A percentile compares a stretch with the other conserved stretches of the same genome.
These are phyloP conservation scores for Viridothelium virens DNA, from an alignment of 495 filamentous ascomycete genomes.

Conservation along the genomic window DNA sequence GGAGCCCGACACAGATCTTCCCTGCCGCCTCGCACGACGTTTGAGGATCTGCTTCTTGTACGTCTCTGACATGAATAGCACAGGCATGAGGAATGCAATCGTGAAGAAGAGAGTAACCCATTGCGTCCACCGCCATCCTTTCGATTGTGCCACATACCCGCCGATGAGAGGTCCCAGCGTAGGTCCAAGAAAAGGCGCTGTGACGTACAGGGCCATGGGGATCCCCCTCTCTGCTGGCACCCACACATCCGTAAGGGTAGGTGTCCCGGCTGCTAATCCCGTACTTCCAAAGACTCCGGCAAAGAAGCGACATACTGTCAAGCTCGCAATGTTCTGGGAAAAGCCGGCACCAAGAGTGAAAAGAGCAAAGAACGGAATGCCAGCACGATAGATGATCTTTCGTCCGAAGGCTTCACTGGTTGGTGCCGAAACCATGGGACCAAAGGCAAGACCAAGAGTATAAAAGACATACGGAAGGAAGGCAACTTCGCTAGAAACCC, in stretches of 20 bases:
- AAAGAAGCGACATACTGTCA: constrained; percentile 20
- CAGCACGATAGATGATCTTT: constrained; percentile 16
- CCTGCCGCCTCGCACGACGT: constrained; percentile 29
- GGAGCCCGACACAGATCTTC: constrained; percentile 2
- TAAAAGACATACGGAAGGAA: constrained; percentile 20
- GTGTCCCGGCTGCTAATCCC: constrained; percentile 13
- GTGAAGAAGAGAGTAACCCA: constrained; percentile 15
- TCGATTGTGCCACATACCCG: constrained; percentile 16
- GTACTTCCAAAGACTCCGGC: constrained; percentile 20
- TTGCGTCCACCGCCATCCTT: constrained; percentile 21
- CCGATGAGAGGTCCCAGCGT: constrained; percentile 13
- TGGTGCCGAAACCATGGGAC: constrained; percentile 16
- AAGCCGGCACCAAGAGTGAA: constrained; percentile 24
- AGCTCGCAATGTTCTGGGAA: constrained; percentile 17
- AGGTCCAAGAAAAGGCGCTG: constrained; percentile 14
- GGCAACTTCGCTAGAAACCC: constrained; percentile 14
- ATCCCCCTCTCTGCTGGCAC: constrained; percentile 4
- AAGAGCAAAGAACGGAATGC: constrained; percentile 14
- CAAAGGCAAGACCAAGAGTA: constrained; percentile 18
- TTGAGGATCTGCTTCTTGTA: constrained; percentile 36
- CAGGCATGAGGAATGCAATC: constrained; percentile 28
- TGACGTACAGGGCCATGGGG: constrained; percentile 15
- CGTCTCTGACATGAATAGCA: constrained; percentile 36
- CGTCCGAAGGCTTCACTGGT: constrained; percentile 18
- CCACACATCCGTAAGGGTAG: constrained; percentile 15